Evolutionary conservation across 257 asterid genomes (phyloP), one percentile per base, ranked within the genome.

Genomic region (Voacanga thouarsii): DNA sequence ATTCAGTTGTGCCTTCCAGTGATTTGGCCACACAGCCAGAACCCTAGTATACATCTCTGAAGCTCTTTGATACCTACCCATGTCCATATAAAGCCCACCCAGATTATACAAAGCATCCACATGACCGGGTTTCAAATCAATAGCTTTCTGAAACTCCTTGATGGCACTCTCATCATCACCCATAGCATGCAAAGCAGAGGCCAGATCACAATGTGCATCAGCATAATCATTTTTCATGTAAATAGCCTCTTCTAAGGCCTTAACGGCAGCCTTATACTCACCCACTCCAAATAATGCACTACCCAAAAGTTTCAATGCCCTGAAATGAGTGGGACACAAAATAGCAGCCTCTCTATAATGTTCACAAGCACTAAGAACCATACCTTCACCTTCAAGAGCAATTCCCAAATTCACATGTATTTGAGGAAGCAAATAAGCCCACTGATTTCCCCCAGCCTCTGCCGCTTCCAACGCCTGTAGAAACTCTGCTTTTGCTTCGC

Each of bases 261-360:
- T 96, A 10, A 96, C 96, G 23, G 98, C 99, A 0, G 99, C 99
- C 90, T 93, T 94, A 82, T 90, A 93, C 90, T 96, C 99, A 24
- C 97, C 99, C 56, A 90, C 97, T 60, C 99, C 99, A 68, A 96
- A 93, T 33, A 96, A 87, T 41, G 99, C 99, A 84, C 99, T 93
- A n/a, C 99, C 99, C 84, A 96, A 79, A 60, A 92, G 93, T 90
- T 96, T 96, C 91, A 96, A 81, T 41, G 98, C 99, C 78, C 99
- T 84, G 72, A 90, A 93, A 88, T 96, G 98, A 80, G 98, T 96
- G 23, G 99, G 99, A 74, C 97, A 96, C 74, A 96, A 82, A 72
- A 96, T 96, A 64, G 99, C 99, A 86, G 99, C 99, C 73, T 96
- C 99, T 77, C 99, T 89, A 77, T 96, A 96, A 92, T 93, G 98